Conservation (phyloP, 1,139 yeast species). For the Magnusiomyces fungicola region DNA sequence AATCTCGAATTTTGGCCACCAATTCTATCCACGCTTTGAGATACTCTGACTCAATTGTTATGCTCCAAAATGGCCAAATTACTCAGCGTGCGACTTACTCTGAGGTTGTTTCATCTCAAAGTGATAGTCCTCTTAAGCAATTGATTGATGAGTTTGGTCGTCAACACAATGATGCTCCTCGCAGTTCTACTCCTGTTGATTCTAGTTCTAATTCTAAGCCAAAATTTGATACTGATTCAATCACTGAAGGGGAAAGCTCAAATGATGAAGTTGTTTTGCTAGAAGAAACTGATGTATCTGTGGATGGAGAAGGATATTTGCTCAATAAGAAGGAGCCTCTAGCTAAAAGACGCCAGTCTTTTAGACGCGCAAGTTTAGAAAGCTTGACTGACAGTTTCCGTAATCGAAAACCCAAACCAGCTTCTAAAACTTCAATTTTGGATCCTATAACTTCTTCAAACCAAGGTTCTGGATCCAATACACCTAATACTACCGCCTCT, state of each 20-base stretch:
- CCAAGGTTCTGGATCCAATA: constrained; percentile 1
- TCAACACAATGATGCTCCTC: constrained; percentile 16
- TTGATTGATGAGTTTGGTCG: constrained; percentile 34
- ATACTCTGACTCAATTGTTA: constrained; percentile 54
- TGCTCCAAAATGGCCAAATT: constrained; percentile 50
- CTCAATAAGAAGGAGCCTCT: background rate
- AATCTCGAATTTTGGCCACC: constrained; percentile 72
- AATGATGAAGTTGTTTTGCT: constrained; percentile 1
- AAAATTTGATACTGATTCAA: background rate
- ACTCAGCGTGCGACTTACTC: constrained; percentile 36
- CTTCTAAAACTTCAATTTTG: background rate
- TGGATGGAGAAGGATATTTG: no score
- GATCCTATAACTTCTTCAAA: background rate
- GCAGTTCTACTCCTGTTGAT: constrained; percentile 4
- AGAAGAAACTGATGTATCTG: constrained; percentile 3
- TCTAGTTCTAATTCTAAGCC: constrained; percentile 5
- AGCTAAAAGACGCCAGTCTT: constrained; percentile 31
- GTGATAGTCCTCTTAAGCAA: constrained; percentile 23
- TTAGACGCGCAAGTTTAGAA: constrained; percentile 64
- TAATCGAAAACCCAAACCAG: background rate
- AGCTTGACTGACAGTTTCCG: constrained; percentile 38
- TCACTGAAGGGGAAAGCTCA: background rate
- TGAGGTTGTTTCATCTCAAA: constrained; percentile 21
- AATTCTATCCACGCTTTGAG: constrained; percentile 69
- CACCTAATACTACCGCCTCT: background rate